Evolutionary conservation across 176 grass and related monocot genomes (phyloP).

Genomic region (Oryza meyeriana): DNA sequence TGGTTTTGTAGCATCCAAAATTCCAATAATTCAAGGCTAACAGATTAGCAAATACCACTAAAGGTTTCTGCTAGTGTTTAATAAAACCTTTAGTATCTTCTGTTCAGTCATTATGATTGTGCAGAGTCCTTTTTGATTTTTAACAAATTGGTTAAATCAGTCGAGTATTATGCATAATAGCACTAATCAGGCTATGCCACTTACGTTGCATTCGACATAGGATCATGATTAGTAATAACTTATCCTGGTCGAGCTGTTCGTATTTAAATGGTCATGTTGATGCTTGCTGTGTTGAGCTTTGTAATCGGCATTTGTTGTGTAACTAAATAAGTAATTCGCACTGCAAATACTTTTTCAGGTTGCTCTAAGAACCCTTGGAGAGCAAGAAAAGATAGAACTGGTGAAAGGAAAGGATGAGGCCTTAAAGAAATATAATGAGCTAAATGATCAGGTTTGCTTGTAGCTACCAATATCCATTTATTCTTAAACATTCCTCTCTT

Average conservation of each 20-base stretch:
- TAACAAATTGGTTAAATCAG: not conserved
- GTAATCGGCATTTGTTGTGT: not conserved
- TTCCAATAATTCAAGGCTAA: not conserved
- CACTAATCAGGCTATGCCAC: not conserved
- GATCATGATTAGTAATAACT: not conserved
- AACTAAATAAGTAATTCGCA: not conserved
- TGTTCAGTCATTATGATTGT: too few species aligned
- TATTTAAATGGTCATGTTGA: not conserved
- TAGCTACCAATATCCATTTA: not conserved
- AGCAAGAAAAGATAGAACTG: conserved; percentile 75
- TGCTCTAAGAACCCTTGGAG: conserved; percentile 55
- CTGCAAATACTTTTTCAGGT: conserved; percentile 42
- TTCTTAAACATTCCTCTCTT: not conserved
- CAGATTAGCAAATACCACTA: not conserved
- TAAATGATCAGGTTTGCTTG: conserved; percentile 84
- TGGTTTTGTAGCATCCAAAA: not conserved
- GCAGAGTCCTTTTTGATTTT: too few species aligned
- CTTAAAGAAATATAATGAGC: conserved; percentile 75
- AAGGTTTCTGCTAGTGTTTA: not conserved
- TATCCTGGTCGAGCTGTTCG: not conserved
- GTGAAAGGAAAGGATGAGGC: conserved; percentile 65
- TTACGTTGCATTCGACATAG: not conserved
- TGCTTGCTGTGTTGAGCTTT: not conserved
- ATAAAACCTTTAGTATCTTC: not conserved
- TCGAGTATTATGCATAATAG: not conserved